Evolutionary conservation across 78 protist species (phyloP), one percentile per base, ranked within the genome.

Genomic region (Planoprotostelium fungivorum): DNA sequence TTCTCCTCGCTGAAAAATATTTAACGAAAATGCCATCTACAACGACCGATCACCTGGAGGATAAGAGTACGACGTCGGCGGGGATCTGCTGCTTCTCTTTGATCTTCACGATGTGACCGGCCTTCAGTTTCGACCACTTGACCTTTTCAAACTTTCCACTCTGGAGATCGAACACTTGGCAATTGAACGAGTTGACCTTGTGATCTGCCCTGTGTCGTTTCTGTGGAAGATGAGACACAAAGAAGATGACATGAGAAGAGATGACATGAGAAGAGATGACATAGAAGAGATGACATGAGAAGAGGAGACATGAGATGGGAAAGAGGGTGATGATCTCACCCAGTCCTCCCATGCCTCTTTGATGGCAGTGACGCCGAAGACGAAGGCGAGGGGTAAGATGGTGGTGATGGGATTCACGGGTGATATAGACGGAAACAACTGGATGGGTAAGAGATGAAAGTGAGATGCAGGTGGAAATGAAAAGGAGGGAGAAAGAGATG

Each of bases 341-440:
- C 63, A 96, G 90, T 97, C 98, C 86, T 97, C 98, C 1, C 73
- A 35, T 9, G 93, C 98, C 1, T 96, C 97, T 85, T 93, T 93
- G 38, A 91, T 85, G 25, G 95, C 95, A 0, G 97, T 89, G 5
- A 96, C 91, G 73, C 89, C 37, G 9, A 97, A 87, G 63, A 97
- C 97, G 37, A 96, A 91, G 29, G 93, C 89, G 35, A 96, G 87
- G 36, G 98, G 97, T 29, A 97, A 36, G 39, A 96, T 91, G 36
- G 96, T 51, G 1, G 96, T 96, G 86, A 93, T 37, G 35, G 98
- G 97, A 28, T 83, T 34, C 34, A 96, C 35, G 34, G 97, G 96
- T 10, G 98, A 97, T 0, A 94, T 87, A n/a, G 73, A 90, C 38
- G 96, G 96, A 5, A 94, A 85, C 23, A 91, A 84, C 86, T 92